These are phyloP conservation scores for Aspergillus haitiensis DNA, from an alignment of 495 filamentous ascomycete species.

Conservation along the genomic window DNA sequence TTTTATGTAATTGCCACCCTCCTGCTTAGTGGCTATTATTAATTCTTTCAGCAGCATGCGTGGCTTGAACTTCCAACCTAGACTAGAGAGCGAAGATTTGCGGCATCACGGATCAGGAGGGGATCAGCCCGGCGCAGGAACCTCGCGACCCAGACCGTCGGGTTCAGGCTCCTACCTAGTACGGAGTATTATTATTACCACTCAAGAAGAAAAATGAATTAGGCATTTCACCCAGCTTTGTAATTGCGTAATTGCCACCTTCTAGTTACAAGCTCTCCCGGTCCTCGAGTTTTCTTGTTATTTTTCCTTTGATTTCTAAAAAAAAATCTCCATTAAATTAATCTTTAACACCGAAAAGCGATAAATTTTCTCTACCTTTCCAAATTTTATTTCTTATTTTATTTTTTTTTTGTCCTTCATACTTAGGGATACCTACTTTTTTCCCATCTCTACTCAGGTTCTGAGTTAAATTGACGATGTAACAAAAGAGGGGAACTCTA, in stretches of 20 bases:
- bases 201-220: background rate
- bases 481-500: constrained; percentile 7
- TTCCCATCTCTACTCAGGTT: background rate
- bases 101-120: constrained; percentile 26
- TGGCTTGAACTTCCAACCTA: background rate
- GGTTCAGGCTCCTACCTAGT: constrained; percentile 21
- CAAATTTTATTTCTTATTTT: background rate
- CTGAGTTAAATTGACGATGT: constrained; percentile 1
- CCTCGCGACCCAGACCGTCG: constrained; percentile 31
- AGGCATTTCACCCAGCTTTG: too few relatives aligned
- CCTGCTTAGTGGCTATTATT: background rate
- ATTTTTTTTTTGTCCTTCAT: background rate
- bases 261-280: background rate
- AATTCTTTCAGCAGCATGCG: background rate
- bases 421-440: background rate
- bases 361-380: background rate
- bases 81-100: background rate
- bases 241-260: too few relatives aligned
- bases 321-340: background rate
- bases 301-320: background rate
- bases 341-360: too few relatives aligned
- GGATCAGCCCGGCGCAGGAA: constrained; percentile 32
- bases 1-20: background rate
- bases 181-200: constrained; percentile 2
- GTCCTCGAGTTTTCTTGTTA: background rate